Evolutionary conservation across 805 yeast species (phyloP).

Genomic region (Starmerella davenportii): DNA sequence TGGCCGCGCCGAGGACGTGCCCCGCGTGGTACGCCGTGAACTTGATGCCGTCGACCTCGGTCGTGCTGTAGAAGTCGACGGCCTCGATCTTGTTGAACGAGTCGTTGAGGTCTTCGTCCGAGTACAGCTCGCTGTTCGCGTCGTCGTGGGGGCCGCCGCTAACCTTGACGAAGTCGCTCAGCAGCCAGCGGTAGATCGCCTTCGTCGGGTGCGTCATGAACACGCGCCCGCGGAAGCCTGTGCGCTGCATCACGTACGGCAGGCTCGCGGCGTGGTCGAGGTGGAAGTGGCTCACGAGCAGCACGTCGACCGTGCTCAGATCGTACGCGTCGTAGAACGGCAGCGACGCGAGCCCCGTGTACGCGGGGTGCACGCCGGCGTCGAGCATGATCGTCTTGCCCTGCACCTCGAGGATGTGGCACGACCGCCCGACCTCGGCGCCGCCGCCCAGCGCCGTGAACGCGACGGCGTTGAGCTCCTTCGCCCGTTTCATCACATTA

Average conservation of each 20-base stretch:
- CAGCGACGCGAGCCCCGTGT: conserved; percentile 69
- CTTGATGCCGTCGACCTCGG: conserved; percentile 82
- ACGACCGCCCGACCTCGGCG: conserved; percentile 90
- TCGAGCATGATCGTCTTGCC: conserved; percentile 93
- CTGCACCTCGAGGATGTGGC: conserved; percentile 79
- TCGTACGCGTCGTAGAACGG: conserved; percentile 96
- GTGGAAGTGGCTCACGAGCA: conserved; percentile 87
- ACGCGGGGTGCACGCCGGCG: conserved; percentile 97
- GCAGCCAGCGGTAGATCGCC: conserved; percentile 89
- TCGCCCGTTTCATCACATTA: conserved; percentile 16
- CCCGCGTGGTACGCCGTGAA: conserved; percentile 99
- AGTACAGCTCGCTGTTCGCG: conserved; percentile 35
- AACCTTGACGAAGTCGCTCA: conserved; percentile 86
- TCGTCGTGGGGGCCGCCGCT: conserved; percentile 30
- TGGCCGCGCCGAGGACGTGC: conserved; percentile 97
- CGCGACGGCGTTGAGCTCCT: conserved; percentile 29
- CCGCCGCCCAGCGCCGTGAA: conserved; percentile 96
- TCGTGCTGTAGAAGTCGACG: conserved; percentile 85
- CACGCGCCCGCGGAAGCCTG: conserved; percentile 84
- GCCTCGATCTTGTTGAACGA: conserved; percentile 86
- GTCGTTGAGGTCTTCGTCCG: conserved; percentile 75
- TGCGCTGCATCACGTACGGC: conserved; percentile 95
- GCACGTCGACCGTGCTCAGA: conserved; percentile 63
- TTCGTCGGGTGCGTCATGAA: conserved; percentile 99
- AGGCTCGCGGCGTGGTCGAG: conserved; percentile 95